Evolutionary conservation across 2,329 filamentous ascomycete species (phyloP).

Genomic region (Cytospora schulzeri): DNA sequence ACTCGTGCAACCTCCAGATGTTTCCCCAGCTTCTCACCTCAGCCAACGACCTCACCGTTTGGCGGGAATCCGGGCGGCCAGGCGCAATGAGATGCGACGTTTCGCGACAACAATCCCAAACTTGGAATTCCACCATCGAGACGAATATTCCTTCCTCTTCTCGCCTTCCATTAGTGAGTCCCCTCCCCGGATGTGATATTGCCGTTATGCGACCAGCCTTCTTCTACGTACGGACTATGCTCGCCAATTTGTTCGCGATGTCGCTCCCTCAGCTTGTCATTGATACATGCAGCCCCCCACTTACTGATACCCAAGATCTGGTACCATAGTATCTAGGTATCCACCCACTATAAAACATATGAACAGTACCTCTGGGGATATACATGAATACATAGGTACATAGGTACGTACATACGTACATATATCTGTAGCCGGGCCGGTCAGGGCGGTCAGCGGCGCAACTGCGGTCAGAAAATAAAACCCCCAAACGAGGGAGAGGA

Average conservation of each 20-base stretch:
- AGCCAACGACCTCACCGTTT: not conserved
- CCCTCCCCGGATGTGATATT: not conserved
- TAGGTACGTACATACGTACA: not conserved
- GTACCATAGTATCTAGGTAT: not conserved
- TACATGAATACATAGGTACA: not conserved
- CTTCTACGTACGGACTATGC: not conserved
- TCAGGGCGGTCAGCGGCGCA: not conserved
- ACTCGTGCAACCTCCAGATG: not conserved
- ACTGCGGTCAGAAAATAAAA: not conserved
- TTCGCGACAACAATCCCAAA: slow-evolving; percentile 4
- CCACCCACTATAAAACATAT: not conserved
- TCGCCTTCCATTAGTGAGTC: not conserved
- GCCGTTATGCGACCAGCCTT: slow-evolving; percentile 14
- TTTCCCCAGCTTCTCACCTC: slow-evolving; percentile 10
- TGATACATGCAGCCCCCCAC: slow-evolving; percentile 1
- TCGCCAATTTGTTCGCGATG: not conserved
- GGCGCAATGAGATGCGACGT: slow-evolving; percentile 9
- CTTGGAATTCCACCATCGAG: not conserved
- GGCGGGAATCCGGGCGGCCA: not conserved
- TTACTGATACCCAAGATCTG: not conserved
- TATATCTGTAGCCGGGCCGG: not conserved
- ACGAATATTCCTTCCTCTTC: not conserved
- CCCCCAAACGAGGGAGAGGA: not conserved
- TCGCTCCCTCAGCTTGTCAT: slow-evolving; percentile 1
- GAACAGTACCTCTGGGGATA: not conserved